Conservation (phyloP, 139 green algal species). For the Pedinophyceae sp. region DNA sequence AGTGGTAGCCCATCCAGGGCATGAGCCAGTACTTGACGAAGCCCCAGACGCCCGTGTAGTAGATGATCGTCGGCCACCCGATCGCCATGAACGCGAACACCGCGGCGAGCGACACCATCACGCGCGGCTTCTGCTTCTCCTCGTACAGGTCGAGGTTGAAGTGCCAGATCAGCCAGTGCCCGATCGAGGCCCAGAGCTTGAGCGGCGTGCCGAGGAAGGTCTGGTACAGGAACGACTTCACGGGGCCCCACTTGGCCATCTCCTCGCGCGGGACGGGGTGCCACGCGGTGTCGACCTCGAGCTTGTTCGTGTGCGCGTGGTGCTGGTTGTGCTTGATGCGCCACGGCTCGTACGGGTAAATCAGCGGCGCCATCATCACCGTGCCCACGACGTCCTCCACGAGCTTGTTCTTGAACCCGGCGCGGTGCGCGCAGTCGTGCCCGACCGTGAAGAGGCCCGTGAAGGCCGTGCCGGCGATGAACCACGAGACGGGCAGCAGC, state of each 20-base stretch:
- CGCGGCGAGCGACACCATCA: slow-evolving; percentile 53
- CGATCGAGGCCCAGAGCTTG: slow-evolving; percentile 75
- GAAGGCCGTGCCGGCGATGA: slow-evolving; percentile 72
- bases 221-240: slow-evolving; percentile 32
- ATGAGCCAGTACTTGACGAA: slow-evolving; percentile 93
- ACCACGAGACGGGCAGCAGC: slow-evolving; percentile 81
- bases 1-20: slow-evolving; percentile 96
- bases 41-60: slow-evolving; percentile 45
- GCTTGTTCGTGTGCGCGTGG: slow-evolving; percentile 97
- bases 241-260: slow-evolving; percentile 21
- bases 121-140: slow-evolving; percentile 55
- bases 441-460: slow-evolving; percentile 90
- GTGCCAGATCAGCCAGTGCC: slow-evolving; percentile 82
- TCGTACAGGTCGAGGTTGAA: slow-evolving; percentile 68
- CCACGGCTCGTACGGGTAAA: slow-evolving; percentile 97
- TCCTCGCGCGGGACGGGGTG: slow-evolving; percentile 57
- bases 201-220: slow-evolving; percentile 72
- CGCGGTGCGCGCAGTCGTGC: slow-evolving; percentile 86
- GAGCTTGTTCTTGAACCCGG: slow-evolving; percentile 87
- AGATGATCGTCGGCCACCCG: slow-evolving; percentile 49
- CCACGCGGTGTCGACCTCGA: slow-evolving; percentile 31
- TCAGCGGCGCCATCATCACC: slow-evolving; percentile 76
- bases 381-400: slow-evolving; percentile 94
- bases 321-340: slow-evolving; percentile 98
- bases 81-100: slow-evolving; percentile 42